Conservation (phyloP, 176 grass and related monocot genomes). For the Oryza meyeriana region DNA sequence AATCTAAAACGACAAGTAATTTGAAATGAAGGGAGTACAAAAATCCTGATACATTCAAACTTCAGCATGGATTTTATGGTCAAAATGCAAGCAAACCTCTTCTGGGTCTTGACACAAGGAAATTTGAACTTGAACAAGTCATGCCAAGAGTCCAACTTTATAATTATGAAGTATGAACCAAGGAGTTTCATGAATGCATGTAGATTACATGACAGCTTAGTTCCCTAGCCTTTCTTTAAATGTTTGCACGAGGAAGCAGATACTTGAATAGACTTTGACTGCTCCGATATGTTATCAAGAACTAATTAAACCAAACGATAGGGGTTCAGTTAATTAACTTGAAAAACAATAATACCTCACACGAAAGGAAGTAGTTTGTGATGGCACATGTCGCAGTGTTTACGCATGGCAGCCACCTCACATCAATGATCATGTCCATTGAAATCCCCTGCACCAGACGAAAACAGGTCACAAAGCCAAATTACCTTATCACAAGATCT, state of each 20-base stretch:
- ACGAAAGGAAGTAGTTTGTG: conserved; percentile 80
- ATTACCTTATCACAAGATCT: neutral
- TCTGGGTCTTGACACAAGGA: neutral
- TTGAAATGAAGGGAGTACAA: no score
- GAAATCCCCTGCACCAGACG: conserved; percentile 71
- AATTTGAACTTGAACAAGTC: neutral
- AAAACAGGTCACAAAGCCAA: neutral
- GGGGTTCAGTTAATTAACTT: neutral
- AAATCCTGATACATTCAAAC: no score
- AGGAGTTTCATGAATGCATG: neutral
- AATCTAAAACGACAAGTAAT: no score
- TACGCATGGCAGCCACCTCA: conserved; percentile 75
- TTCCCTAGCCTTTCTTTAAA: neutral
- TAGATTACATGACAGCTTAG: neutral
- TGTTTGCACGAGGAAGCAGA: neutral
- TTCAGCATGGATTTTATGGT: neutral
- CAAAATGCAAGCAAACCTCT: neutral
- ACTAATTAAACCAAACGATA: neutral
- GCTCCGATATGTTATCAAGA: neutral
- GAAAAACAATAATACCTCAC: conserved; percentile 55
- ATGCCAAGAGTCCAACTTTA: neutral
- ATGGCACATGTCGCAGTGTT: conserved; percentile 79
- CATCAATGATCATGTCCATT: conserved; percentile 87
- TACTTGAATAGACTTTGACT: neutral
- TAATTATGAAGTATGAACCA: neutral